Evolutionary conservation across 2,329 filamentous ascomycete species (phyloP).

Genomic region (Colletotrichum tanaceti): DNA sequence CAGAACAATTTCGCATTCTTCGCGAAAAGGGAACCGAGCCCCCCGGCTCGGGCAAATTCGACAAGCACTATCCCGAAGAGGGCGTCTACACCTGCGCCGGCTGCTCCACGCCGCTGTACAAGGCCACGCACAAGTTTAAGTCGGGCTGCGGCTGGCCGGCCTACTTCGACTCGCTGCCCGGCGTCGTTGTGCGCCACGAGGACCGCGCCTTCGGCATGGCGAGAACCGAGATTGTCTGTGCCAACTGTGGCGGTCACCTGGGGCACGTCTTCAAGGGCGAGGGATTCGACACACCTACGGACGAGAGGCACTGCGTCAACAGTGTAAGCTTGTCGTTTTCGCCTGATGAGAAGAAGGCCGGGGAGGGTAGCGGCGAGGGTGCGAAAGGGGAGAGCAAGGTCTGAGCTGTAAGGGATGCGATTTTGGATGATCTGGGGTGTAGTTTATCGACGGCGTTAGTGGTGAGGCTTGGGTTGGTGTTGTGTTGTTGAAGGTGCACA

Average conservation of each 20-base stretch:
- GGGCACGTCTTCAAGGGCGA: constrained; percentile 95
- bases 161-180: constrained; percentile 95
- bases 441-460: background rate
- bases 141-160: constrained; percentile 98
- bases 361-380: constrained; percentile 43
- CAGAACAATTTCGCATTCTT: constrained; percentile 95
- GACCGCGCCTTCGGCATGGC: constrained; percentile 84
- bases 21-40: constrained; percentile 92
- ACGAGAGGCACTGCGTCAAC: constrained; percentile 98
- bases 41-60: constrained; percentile 82
- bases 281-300: constrained; percentile 83
- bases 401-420: constrained; percentile 24
- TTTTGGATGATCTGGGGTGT: background rate
- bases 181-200: constrained; percentile 84
- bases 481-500: background rate
- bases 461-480: background rate
- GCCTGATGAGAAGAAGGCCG: constrained; percentile 66
- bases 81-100: constrained; percentile 91
- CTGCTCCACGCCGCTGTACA: constrained; percentile 90
- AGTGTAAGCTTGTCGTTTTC: constrained; percentile 89
- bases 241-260: constrained; percentile 91
- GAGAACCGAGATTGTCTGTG: constrained; percentile 92
- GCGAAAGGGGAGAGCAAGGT: constrained; percentile 53
- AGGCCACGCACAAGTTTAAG: constrained; percentile 93
- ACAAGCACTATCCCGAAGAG: constrained; percentile 81